Conservation (phyloP, 352 stramenopile genomes). For the Hyphochytrium catenoides region DNA sequence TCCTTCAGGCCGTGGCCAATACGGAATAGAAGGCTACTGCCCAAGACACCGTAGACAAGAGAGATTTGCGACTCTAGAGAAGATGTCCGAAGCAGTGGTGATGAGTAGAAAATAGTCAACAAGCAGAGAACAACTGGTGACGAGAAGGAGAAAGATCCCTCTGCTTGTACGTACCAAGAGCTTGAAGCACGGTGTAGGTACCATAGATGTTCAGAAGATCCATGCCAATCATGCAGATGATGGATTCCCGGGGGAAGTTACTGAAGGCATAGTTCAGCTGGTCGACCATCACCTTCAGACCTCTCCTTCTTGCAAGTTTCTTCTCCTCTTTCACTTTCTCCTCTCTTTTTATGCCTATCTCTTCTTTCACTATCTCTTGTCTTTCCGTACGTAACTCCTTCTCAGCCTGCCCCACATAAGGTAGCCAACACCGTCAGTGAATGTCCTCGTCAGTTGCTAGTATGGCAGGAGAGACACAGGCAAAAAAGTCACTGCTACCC, state of each 20-base stretch:
- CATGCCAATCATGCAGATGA: conserved; percentile 41
- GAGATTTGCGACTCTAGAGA: too few species aligned
- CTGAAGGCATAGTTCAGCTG: conserved; percentile 50
- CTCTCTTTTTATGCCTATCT: too few species aligned
- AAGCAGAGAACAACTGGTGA: background rate
- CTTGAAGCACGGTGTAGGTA: conserved; percentile 38
- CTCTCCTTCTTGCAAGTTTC: conserved; percentile 5
- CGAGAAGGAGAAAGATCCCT: background rate
- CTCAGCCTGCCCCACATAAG: too few species aligned
- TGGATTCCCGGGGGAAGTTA: conserved; percentile 33
- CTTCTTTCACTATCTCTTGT: too few species aligned
- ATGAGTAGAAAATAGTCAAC: background rate
- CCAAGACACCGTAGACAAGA: too few species aligned
- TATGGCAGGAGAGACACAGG: conserved; percentile 3
- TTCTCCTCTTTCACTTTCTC: too few species aligned
- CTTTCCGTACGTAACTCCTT: too few species aligned
- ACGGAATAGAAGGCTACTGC: too few species aligned
- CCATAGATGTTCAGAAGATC: conserved; percentile 49
- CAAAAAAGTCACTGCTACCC: too few species aligned
- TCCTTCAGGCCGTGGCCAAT: too few species aligned
- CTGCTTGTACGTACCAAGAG: conserved; percentile 15
- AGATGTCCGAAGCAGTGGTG: conserved; percentile 1
- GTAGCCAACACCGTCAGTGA: too few species aligned
- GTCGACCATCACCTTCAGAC: conserved; percentile 29
- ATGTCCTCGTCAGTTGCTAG: conserved; percentile 8